These are phyloP conservation scores for Pichia norvegensis DNA, from an alignment of 1,139 yeast genomes.

Conservation along the genomic window DNA sequence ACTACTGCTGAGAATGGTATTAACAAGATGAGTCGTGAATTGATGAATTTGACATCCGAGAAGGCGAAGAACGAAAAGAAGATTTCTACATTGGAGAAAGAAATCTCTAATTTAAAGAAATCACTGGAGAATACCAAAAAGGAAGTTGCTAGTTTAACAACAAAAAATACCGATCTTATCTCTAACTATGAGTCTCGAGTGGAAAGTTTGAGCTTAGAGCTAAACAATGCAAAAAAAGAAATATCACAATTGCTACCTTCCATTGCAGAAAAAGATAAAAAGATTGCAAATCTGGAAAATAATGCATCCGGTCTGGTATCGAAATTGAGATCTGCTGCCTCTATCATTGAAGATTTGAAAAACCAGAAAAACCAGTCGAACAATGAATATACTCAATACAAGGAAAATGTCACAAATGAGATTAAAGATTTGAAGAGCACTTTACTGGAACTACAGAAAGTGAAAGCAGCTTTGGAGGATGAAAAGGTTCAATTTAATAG, in stretches of 20 bases:
- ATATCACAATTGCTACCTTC: constrained; percentile 27
- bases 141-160: constrained; percentile 17
- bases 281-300: constrained; percentile 30
- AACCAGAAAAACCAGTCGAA: constrained; percentile 17
- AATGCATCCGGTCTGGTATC: constrained; percentile 37
- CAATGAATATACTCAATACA: constrained; percentile 15
- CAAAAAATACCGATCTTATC: constrained; percentile 23
- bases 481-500: constrained; percentile 9
- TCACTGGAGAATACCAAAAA: constrained; percentile 27
- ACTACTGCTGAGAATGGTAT: constrained; percentile 78
- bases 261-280: constrained; percentile 32
- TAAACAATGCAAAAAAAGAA: constrained; percentile 21
- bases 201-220: constrained; percentile 12
- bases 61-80: constrained; percentile 46
- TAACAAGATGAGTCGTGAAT: constrained; percentile 82
- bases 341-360: constrained; percentile 37
- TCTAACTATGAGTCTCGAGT: constrained; percentile 16
- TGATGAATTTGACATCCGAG: constrained; percentile 57
- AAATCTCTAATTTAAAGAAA: constrained; percentile 25
- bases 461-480: constrained; percentile 8
- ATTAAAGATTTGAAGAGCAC: constrained; percentile 10
- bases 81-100: constrained; percentile 37
- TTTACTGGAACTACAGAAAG: constrained; percentile 5
- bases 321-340: constrained; percentile 41
- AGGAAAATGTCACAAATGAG: constrained; percentile 12